Base-by-base conservation (phyloP, 2,329 filamentous ascomycete species). In the Botrytis pseudocinerea region DNA sequence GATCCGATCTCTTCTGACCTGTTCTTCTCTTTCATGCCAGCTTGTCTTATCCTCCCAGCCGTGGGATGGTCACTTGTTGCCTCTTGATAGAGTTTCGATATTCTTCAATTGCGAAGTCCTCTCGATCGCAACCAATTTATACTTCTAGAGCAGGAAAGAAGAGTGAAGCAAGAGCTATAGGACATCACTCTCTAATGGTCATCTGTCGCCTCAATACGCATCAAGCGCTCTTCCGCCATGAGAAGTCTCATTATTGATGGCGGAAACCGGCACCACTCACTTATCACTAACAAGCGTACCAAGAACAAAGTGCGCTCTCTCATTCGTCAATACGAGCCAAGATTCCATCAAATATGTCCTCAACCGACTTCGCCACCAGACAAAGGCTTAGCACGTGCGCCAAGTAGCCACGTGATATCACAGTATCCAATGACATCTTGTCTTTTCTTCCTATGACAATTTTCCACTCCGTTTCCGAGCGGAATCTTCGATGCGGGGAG, bases 401-500 rank as follows among this genome's bases (percentile, higher is more conserved):
- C 8, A 42, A 54, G 35, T 40, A 14, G 20, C 57, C 35, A 54
- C 64, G 51, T 68, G 35, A 32, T 42, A 2, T 0, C 1, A 1
- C 10, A 0, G 4, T 12, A 35, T 66, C 64, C 46, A 66, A 66
- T 54, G 35, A 28, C 14, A 7, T n/a, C 2, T 28, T 25, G 14
- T 54, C 35, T 10, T 40, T 18, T 25, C 7, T 18, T n/a, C n/a
- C 25, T 9, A 25, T 54, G 18, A 28, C 64, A 10, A 28, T 2
- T 68, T 68, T 42, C 46, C 64, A 54, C 46, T 54, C 46, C 32
- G 46, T 40, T 40, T 54, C 46, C 64, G 46, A 68, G 64, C 64
- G 64, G 64, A 68, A 54, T 54, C 35, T n/a, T 16, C 10, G 46
- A 66, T 25, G 63, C 63, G 64, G 64, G 63, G 64, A 51, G 32